Percentiles rank a stretch among this genome's conserved stretches.
Conservation (phyloP, 2,329 filamentous ascomycete genomes). For the Trichoderma lentiforme region DNA sequence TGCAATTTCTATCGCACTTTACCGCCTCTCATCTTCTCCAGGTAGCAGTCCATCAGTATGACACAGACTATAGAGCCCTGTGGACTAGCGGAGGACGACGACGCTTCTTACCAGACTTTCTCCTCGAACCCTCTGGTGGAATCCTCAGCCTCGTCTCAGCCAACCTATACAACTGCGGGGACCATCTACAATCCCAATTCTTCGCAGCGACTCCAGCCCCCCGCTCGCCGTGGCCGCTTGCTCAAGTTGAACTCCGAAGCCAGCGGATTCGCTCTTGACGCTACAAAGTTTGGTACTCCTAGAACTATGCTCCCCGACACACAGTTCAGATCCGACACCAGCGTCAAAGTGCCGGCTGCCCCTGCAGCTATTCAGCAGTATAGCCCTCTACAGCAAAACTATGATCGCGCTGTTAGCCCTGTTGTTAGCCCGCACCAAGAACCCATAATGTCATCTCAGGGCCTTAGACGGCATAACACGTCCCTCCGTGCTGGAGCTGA, state of each 20-base stretch:
- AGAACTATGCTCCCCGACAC: conserved; percentile 37
- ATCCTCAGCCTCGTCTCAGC: conserved; percentile 29
- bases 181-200: conserved; percentile 51
- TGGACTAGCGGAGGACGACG: conserved; percentile 31
- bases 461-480: conserved; percentile 27
- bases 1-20: background rate
- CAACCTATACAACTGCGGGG: conserved; percentile 55
- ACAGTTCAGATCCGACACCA: background rate
- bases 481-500: conserved; percentile 21
- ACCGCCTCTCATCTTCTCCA: conserved; percentile 1
- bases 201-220: conserved; percentile 47
- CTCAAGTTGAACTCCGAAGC: conserved; percentile 38
- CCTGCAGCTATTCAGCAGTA: conserved; percentile 34
- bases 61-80: conserved; percentile 22
- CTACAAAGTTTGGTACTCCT: conserved; percentile 29
- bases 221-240: conserved; percentile 48
- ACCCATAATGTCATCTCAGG: conserved; percentile 27
- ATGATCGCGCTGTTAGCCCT: conserved; percentile 49
- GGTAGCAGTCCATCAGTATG: conserved; percentile 11
- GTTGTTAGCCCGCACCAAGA: conserved; percentile 27
- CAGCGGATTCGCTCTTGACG: conserved; percentile 25
- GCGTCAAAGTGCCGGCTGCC: background rate
- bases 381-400: conserved; percentile 53
- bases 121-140: conserved; percentile 23
- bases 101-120: conserved; percentile 27